Evolutionary conservation across 768 basidiomycete species (phyloP), one percentile per base, ranked within the genome.

Genomic region (Tubosaeta brunneosetosa): DNA sequence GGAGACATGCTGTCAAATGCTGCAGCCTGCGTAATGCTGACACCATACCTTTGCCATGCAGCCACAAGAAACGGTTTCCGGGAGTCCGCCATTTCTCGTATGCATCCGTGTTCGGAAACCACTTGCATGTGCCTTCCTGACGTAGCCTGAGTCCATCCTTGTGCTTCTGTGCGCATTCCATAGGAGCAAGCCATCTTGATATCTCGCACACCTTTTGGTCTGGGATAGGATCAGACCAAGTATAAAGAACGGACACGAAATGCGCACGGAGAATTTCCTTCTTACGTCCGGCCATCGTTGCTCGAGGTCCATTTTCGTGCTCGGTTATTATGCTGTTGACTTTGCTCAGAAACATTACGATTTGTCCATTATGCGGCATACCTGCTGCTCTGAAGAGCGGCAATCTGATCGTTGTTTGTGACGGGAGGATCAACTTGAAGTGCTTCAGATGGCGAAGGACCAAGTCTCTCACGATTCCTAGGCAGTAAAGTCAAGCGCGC

Each of bases 61-160:
- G 6, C 52, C 47, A 53, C 33, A 53, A 37, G 36, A 53, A 47
- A 26, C 8, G 41, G 5, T 22, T 29, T 12, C 27, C 25, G 5
- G n/a, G 27, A 3, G n/a, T 16, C 41, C 34, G 29, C 52, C 52
- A 53, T 1, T 16, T 26, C 36, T 47, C 33, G n/a, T 27, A 53
- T 9, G 14, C 27, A 2, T 22, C 47, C 12, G 31, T 48, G 12
- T 16, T 27, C 14, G 17, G 34, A 29, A 53, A 19, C 52, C 47
- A 53, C 17, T 3, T 48, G n/a, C 52, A 37, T 1, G 52, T 53
- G 13, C 47, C 41, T 8, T 42, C 40, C 22, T 53, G 52, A 25
- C 52, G 47, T 14, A 44, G 36, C 25, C 27, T 43, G n/a, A 13
- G 33, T 6, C 13, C 29, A 5, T 19, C 25, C 4, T 34, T n/a